These are phyloP conservation scores for Malus sieversii DNA, from an alignment of 306 rosid genomes.

Conservation along the genomic window DNA sequence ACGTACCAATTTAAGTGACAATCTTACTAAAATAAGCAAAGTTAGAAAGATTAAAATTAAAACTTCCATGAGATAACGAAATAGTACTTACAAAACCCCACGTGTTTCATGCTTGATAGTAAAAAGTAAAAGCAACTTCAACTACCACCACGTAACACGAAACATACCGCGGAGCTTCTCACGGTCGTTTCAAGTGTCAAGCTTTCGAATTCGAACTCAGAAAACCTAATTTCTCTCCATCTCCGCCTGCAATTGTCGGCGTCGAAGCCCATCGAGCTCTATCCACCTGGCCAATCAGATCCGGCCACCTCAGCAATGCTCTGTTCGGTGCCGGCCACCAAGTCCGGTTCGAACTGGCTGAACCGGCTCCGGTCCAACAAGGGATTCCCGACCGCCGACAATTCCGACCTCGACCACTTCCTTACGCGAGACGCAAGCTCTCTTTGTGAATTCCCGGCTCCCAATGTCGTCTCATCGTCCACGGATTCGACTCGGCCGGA, in stretches of 20 bases:
- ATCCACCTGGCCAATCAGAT: not conserved
- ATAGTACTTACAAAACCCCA: no score
- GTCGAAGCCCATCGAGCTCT: not conserved
- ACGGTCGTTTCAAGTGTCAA: not conserved
- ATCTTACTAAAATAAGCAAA: no score
- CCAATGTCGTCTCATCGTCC: slow-evolving; percentile 10
- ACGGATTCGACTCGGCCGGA: slow-evolving; percentile 4
- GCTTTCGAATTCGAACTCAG: not conserved
- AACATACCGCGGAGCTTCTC: not conserved
- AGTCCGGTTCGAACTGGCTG: slow-evolving; percentile 70
- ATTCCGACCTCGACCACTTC: slow-evolving; percentile 60
- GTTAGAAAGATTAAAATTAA: no score
- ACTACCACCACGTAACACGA: not conserved
- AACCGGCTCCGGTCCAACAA: slow-evolving; percentile 84
- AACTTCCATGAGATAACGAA: no score
- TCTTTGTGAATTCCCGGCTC: slow-evolving; percentile 1
- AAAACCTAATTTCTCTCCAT: not conserved
- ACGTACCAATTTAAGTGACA: no score
- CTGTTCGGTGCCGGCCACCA: slow-evolving; percentile 50
- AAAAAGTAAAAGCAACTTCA: not conserved
- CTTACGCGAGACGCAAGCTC: slow-evolving; percentile 26
- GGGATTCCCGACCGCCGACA: slow-evolving; percentile 61
- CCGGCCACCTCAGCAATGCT: slow-evolving; percentile 39
- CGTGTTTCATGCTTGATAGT: not conserved
- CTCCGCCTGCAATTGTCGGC: slow-evolving; percentile 3